Evolutionary conservation across 2,329 filamentous ascomycete genomes (phyloP), one percentile per base, ranked within the genome.

Genomic region (Fusarium vanettenii): DNA sequence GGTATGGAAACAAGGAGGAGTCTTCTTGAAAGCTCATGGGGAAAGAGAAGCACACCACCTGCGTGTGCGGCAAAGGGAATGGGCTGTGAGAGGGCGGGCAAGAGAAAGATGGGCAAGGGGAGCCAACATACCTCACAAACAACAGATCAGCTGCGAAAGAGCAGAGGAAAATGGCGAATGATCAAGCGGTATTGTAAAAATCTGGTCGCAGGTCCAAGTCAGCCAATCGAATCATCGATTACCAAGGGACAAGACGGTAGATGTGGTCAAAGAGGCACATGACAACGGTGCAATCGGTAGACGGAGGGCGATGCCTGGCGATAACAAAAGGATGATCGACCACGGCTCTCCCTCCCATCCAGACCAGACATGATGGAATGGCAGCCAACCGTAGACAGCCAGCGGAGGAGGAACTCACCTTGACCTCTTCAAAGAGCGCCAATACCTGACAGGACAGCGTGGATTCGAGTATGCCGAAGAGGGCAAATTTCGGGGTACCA

Each of bases 401-500:
- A 37, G 35, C 35, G 35, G 25, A 20, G 33, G 27, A 37, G 10
- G 10, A 22, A 69, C 81, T 77, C 67, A 81, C 80, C 79, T 74
- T 61, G 41, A 73, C 64, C 57, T 65, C 78, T 75, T 76, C 75
- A 74, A 73, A 67, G 74, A 78, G 70, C 74, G 66, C 69, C 71
- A 76, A 79, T 71, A 76, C 71, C 76, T 80, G 79, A 74, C 73
- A 75, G 72, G 70, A 76, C 73, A 76, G 77, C 78, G 76, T 75
- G 78, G 79, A 78, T 67, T 71, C 63, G 52, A 79, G 64, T 77
- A 76, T 74, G 79, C 79, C 79, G 79, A 79, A 76, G 75, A 82
- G 76, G 82, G 80, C 79, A 83, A 83, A 85, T 84, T 84, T 82
- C 84, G 85, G 67, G 63, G 82, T 86, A 86, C 87, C 87, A 88